A percentile compares a stretch with the other conserved stretches of the same genome.
phyloP scores from a whole-genome alignment of 176 grass and related monocot species.

The Bonia amplexicaulis region DNA sequence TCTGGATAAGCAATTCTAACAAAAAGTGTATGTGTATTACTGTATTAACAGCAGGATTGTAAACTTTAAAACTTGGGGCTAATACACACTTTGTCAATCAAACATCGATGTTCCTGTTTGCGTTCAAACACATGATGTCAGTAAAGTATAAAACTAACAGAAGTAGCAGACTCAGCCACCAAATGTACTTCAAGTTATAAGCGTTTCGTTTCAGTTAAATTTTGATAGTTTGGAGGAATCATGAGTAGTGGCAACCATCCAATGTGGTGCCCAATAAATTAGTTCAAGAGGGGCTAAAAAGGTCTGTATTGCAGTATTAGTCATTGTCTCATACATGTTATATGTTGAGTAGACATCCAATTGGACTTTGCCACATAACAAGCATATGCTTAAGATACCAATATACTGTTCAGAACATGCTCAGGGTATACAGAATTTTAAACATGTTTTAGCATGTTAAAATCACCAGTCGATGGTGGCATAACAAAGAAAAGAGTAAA shows the following conservation, averaged over 20 bases:
- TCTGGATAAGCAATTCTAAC: neutral
- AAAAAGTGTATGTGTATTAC: neutral
- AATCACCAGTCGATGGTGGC: neutral
- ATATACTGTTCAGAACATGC: constrained; percentile 8
- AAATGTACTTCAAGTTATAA: constrained; percentile 5
- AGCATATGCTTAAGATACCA: neutral
- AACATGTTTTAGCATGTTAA: neutral
- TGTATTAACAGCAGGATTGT: neutral
- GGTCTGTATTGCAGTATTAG: neutral
- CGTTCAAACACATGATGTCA: neutral
- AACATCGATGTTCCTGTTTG: neutral
- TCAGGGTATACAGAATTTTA: neutral
- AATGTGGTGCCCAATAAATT: constrained; percentile 16
- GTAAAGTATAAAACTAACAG: neutral
- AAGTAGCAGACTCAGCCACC: constrained; percentile 6
- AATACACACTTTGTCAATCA: neutral
- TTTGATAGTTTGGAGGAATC: neutral
- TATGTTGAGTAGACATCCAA: constrained; percentile 4
- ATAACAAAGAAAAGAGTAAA: neutral
- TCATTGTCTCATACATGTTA: neutral
- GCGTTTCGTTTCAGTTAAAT: constrained; percentile 4
- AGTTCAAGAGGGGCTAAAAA: neutral
- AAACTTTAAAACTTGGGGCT: neutral
- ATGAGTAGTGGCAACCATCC: neutral
- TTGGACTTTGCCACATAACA: neutral